These are phyloP conservation scores for Phytophthora fragariae DNA, from an alignment of 352 stramenopile genomes.

Conservation along the genomic window DNA sequence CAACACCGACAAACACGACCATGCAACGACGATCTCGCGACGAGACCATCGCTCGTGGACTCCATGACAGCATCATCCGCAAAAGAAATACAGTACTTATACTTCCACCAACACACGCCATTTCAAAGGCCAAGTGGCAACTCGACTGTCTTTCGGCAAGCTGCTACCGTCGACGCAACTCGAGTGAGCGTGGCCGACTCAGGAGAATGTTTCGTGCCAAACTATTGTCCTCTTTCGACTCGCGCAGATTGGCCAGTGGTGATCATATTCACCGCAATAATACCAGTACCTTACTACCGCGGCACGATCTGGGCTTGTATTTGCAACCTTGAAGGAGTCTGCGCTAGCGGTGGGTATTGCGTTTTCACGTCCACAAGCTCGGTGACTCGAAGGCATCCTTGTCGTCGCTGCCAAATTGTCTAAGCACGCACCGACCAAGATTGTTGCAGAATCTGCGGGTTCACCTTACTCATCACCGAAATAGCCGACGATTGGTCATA, in stretches of 20 bases:
- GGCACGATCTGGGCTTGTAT: no score
- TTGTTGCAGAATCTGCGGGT: neutral
- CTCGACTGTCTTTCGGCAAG: no score
- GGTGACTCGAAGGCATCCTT: neutral
- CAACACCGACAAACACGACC: neutral
- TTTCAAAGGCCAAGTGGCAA: no score
- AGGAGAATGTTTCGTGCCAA: no score
- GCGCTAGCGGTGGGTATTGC: no score
- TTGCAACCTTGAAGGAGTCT: no score
- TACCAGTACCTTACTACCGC: no score
- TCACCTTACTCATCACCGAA: neutral
- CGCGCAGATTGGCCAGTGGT: neutral
- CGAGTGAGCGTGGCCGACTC: neutral
- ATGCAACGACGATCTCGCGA: neutral
- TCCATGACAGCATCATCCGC: neutral
- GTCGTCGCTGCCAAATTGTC: neutral
- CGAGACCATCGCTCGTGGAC: neutral
- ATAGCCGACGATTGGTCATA: conserved; percentile 13
- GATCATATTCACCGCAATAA: neutral
- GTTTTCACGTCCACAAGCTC: no score
- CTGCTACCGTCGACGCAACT: neutral
- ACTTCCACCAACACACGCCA: no score
- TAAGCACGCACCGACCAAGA: neutral
- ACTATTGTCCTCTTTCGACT: neutral
- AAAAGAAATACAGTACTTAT: no score